These are phyloP conservation scores for Tetrahymena elliotti DNA, from an alignment of 73 alveolate species.

Conservation along the genomic window DNA sequence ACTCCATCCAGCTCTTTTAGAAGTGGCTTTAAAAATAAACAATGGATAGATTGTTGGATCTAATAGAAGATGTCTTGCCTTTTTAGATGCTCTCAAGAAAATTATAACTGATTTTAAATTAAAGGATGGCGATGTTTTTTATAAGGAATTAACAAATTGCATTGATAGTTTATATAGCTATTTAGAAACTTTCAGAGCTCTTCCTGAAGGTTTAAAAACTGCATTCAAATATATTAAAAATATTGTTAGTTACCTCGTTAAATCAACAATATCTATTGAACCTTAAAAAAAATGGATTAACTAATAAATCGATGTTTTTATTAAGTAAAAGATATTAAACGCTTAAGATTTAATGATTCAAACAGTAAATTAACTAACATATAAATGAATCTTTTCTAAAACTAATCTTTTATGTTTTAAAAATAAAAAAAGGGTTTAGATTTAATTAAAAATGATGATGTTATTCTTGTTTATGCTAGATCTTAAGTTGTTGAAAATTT, in stretches of 20 bases:
- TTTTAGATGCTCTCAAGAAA: conserved; percentile 22
- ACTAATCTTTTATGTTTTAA: no score
- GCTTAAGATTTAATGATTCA: conserved; percentile 21
- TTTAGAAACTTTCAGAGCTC: conserved; percentile 20
- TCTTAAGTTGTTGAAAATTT: conserved; percentile 38
- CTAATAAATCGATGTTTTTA: conserved; percentile 21
- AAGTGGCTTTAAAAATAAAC: conserved; percentile 5
- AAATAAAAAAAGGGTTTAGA: conserved; percentile 1
- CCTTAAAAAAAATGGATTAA: conserved; percentile 23
- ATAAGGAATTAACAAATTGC: conserved; percentile 1
- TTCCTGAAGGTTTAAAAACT: conserved; percentile 39
- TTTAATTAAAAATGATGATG: conserved; percentile 13
- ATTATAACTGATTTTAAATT: conserved; percentile 15
- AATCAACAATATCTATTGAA: conserved; percentile 1
- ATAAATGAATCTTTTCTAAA: no score
- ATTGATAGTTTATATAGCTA: background rate
- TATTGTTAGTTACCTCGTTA: background rate
- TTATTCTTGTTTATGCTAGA: conserved; percentile 28
- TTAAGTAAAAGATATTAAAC: conserved; percentile 3
- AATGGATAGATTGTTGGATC: conserved; percentile 32
- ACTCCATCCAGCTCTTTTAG: conserved; percentile 27
- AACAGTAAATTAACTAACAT: background rate
- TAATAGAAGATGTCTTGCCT: conserved; percentile 30
- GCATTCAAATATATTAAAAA: conserved; percentile 7
- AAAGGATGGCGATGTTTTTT: background rate